A percentile compares a stretch with the other conserved stretches of the same genome.
Evolutionary conservation across 306 rosid genomes (phyloP).

Genomic region (Quercus bicolor): DNA sequence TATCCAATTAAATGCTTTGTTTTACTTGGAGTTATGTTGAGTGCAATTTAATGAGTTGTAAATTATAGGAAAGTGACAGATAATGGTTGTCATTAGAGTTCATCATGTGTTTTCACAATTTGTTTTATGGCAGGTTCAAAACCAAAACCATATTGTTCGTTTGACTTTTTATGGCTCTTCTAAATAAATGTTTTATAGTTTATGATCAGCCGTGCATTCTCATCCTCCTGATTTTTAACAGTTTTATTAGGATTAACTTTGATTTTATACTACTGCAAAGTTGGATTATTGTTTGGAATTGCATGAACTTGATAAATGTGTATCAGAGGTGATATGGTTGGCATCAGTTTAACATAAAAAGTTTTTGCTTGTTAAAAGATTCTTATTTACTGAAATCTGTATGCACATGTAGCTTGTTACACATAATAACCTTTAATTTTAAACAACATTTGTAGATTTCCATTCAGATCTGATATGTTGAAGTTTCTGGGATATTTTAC

Average conservation of each 20-base stretch:
- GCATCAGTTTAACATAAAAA: no score
- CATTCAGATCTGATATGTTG: not conserved
- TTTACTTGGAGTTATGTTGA: not conserved
- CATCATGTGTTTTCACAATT: not conserved
- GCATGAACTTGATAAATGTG: no score
- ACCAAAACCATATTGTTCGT: no score
- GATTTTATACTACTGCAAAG: not conserved
- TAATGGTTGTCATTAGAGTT: not conserved
- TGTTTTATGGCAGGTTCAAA: not conserved
- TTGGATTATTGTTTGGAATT: no score
- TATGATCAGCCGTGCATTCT: not conserved
- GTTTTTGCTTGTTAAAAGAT: no score
- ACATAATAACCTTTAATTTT: not conserved
- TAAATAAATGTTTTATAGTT: not conserved
- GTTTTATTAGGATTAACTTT: not conserved
- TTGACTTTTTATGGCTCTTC: not conserved
- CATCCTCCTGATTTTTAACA: not conserved
- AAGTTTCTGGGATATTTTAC: not conserved
- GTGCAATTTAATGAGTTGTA: not conserved
- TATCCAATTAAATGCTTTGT: not conserved
- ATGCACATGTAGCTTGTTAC: not conserved
- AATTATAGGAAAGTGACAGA: not conserved
- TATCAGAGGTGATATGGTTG: no score
- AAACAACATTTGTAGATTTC: not conserved
- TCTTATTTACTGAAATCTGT: no score